A percentile compares a stretch with the other conserved stretches of the same genome.
phyloP scores from a whole-genome alignment of 1,284 basidiomycete species.

The Taiwanofungus camphoratus region DNA sequence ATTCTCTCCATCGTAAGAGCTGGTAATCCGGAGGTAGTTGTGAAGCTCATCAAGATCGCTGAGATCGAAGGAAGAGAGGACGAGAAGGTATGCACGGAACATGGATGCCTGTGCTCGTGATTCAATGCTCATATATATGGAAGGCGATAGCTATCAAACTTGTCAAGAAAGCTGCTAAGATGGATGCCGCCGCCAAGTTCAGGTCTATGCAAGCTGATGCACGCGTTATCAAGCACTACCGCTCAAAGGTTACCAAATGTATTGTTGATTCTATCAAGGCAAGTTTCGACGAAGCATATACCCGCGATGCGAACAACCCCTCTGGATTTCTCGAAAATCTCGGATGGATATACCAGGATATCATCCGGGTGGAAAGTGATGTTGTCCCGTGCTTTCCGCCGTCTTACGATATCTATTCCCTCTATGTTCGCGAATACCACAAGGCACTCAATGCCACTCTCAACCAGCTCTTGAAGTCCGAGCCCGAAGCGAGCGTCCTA shows the following conservation, averaged over 20 bases:
- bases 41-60: slow-evolving; percentile 89
- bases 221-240: slow-evolving; percentile 93
- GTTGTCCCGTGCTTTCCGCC: slow-evolving; percentile 90
- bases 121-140: slow-evolving; percentile 2
- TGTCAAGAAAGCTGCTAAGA: slow-evolving; percentile 87
- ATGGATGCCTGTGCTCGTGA: not conserved
- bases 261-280: slow-evolving; percentile 76
- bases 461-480: slow-evolving; percentile 65
- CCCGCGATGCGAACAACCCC: slow-evolving; percentile 58
- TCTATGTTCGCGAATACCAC: slow-evolving; percentile 90
- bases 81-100: slow-evolving; percentile 70
- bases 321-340: slow-evolving; percentile 75
- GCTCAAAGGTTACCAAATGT: slow-evolving; percentile 82
- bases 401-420: slow-evolving; percentile 83
- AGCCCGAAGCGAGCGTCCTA: slow-evolving; percentile 83
- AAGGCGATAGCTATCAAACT: slow-evolving; percentile 90
- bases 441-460: slow-evolving; percentile 79
- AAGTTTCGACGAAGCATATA: slow-evolving; percentile 69
- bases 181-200: slow-evolving; percentile 87
- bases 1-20: slow-evolving; percentile 78
- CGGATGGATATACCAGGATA: slow-evolving; percentile 92
- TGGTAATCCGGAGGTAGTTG: slow-evolving; percentile 80
- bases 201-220: slow-evolving; percentile 91
- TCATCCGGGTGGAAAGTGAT: slow-evolving; percentile 85
- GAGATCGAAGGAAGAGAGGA: slow-evolving; percentile 93